Evolutionary conservation across 2,329 filamentous ascomycete species (phyloP).

Genomic region (Phaeoacremonium minimum): DNA sequence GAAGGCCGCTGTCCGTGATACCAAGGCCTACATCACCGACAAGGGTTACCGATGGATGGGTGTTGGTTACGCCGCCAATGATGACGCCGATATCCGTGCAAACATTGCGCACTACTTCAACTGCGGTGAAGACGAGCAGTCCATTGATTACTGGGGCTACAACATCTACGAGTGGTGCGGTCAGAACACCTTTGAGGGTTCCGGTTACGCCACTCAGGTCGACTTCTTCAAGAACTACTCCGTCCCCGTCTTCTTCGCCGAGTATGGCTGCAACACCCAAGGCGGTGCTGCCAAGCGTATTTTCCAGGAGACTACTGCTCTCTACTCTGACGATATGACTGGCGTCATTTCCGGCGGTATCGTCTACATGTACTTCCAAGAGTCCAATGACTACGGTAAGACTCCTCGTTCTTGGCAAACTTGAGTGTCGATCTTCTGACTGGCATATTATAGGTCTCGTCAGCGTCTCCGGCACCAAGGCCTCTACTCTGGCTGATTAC

Average conservation of each 20-base stretch:
- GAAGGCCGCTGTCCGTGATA: constrained; percentile 95
- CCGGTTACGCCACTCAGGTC: constrained; percentile 79
- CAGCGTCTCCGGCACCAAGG: constrained; percentile 49
- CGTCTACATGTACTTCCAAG: constrained; percentile 98
- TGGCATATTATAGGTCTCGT: constrained; percentile 57
- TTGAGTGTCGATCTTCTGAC: constrained; percentile 5
- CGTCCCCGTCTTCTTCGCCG: constrained; percentile 95
- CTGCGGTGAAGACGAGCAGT: constrained; percentile 60
- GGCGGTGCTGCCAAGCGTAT: constrained; percentile 60
- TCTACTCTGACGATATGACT: constrained; percentile 80
- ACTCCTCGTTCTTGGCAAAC: not conserved
- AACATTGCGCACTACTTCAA: constrained; percentile 91
- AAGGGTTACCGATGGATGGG: constrained; percentile 76
- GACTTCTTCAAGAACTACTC: constrained; percentile 85
- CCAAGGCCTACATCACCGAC: constrained; percentile 85
- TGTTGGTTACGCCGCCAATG: constrained; percentile 95
- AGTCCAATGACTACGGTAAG: constrained; percentile 60
- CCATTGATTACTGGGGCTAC: constrained; percentile 99
- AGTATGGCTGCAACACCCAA: constrained; percentile 88
- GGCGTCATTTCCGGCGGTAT: constrained; percentile 91
- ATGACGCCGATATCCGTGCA: constrained; percentile 77
- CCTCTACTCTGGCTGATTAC: constrained; percentile 71
- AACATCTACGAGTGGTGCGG: constrained; percentile 99
- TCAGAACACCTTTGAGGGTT: constrained; percentile 68
- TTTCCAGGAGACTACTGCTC: constrained; percentile 79